phyloP scores from a whole-genome alignment of 371 early-diverging fungal genomes.

The Mortierella sp. region DNA sequence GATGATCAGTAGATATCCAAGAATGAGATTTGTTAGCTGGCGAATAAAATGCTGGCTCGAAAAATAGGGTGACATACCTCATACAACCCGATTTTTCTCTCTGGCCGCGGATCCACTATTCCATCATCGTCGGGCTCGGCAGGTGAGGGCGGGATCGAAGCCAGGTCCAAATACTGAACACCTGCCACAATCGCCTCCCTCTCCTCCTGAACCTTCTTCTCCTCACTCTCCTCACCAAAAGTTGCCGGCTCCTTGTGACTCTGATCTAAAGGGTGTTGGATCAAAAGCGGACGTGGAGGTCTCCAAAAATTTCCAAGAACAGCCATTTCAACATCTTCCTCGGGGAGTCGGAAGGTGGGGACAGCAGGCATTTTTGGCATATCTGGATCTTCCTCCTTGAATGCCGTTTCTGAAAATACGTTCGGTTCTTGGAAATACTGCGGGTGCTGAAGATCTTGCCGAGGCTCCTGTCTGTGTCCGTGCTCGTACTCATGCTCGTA shows the following conservation, averaged over 20 bases:
- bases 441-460: neutral
- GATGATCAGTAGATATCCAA: too few species aligned
- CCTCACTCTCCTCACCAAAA: conserved; percentile 24
- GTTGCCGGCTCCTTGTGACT: neutral
- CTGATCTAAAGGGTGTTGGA: neutral
- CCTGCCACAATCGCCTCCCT: conserved; percentile 17
- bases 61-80: neutral
- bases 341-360: conserved; percentile 26
- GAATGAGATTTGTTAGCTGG: neutral
- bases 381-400: neutral
- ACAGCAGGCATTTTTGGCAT: neutral
- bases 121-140: conserved; percentile 30
- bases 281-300: conserved; percentile 10
- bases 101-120: neutral
- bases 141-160: conserved; percentile 34
- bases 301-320: conserved; percentile 7
- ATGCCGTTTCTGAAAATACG: neutral
- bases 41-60: neutral
- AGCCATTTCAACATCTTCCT: neutral
- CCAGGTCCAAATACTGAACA: conserved; percentile 1
- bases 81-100: neutral
- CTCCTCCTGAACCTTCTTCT: conserved; percentile 21
- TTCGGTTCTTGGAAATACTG: neutral
- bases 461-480: too few species aligned
- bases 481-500: neutral